A percentile compares a stretch with the other conserved stretches of the same genome.
These are phyloP conservation scores for Suillus bovinus DNA, from an alignment of 768 basidiomycete species.

Conservation along the genomic window DNA sequence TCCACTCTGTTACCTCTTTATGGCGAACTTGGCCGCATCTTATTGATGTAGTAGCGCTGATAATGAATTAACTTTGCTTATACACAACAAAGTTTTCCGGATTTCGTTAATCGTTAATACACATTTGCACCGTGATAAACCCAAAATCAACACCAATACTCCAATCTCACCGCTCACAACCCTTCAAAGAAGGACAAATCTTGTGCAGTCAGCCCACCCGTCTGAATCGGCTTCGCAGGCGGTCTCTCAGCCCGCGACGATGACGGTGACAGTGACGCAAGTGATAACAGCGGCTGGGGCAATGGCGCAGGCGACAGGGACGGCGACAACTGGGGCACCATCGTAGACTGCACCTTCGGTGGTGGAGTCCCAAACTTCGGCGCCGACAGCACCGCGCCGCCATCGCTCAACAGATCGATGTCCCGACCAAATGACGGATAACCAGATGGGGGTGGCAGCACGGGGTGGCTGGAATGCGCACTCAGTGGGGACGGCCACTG, in stretches of 20 bases:
- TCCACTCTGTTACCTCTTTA: neutral
- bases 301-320: conserved; percentile 18
- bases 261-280: conserved; percentile 19
- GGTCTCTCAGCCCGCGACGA: conserved; percentile 18
- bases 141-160: neutral
- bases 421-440: neutral
- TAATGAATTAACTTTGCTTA: neutral
- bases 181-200: conserved; percentile 90
- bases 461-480: conserved; percentile 22
- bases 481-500: conserved; percentile 36
- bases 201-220: conserved; percentile 74
- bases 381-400: conserved; percentile 13
- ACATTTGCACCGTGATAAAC: too few species aligned
- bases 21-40: neutral
- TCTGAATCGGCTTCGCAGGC: conserved; percentile 24
- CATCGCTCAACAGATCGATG: conserved; percentile 1
- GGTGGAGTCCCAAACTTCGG: conserved; percentile 10
- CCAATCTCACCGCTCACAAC: conserved; percentile 36
- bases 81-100: neutral
- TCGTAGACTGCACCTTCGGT: conserved; percentile 12
- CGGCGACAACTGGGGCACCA: conserved; percentile 18
- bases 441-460: conserved; percentile 26
- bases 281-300: conserved; percentile 18
- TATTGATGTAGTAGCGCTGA: neutral
- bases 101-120: neutral